Conservation (phyloP, 441 rosid species). For the Lepidium campestre region DNA sequence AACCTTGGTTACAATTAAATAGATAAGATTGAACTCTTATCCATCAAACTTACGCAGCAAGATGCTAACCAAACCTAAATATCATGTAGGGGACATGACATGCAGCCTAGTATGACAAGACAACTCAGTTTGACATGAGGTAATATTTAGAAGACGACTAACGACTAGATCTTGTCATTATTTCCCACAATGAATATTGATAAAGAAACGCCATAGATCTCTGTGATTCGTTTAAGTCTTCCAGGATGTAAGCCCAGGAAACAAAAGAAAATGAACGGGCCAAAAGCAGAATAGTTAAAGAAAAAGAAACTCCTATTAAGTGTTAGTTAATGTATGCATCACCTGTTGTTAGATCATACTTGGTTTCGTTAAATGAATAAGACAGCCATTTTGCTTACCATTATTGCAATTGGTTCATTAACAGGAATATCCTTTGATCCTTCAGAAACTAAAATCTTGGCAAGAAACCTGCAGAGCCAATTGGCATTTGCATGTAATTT, state of each 20-base stretch:
- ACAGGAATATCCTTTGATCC: constrained; percentile 93
- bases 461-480: constrained; percentile 63
- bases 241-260: constrained; percentile 6
- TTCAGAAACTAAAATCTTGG: constrained; percentile 77
- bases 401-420: constrained; percentile 83
- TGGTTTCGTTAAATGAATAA: not conserved
- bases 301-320: not conserved
- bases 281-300: not conserved
- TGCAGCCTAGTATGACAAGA: constrained; percentile 21
- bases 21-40: constrained; percentile 15
- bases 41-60: not conserved
- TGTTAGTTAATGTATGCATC: not conserved
- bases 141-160: constrained; percentile 8
- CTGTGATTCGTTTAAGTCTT: not conserved
- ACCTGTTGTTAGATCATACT: constrained; percentile 5
- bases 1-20: constrained; percentile 54
- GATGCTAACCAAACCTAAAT: constrained; percentile 1
- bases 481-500: constrained; percentile 10
- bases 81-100: not conserved
- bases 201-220: not conserved
- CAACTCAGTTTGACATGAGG: constrained; percentile 11
- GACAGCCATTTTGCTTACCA: constrained; percentile 39
- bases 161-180: not conserved
- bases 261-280: constrained; percentile 19
- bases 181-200: not conserved